A percentile compares a stretch with the other conserved stretches of the same genome.
phyloP scores from a whole-genome alignment of 441 rosid genomes.

The Viola pubescens region DNA sequence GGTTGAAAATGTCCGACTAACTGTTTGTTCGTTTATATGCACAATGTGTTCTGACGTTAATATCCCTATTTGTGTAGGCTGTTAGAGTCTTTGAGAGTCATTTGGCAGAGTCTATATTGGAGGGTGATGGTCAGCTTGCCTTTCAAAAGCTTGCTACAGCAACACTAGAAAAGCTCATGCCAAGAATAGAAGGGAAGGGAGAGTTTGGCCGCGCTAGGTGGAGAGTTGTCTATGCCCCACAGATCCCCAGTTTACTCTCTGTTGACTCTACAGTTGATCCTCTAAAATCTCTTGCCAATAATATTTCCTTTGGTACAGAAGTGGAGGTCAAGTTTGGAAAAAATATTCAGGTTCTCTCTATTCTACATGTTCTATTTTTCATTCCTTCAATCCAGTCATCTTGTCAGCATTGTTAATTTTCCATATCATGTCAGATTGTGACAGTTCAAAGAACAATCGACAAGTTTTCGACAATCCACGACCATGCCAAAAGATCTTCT shows the following conservation, averaged over 20 bases:
- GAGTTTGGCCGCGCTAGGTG: slow-evolving; percentile 95
- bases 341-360: slow-evolving; percentile 63
- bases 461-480: neutral
- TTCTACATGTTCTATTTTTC: neutral
- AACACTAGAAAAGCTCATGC: slow-evolving; percentile 88
- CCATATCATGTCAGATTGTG: too few species aligned
- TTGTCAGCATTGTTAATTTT: too few species aligned
- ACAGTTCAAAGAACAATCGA: too few species aligned
- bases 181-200: slow-evolving; percentile 92
- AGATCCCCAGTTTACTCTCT: slow-evolving; percentile 92
- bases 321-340: slow-evolving; percentile 95
- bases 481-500: slow-evolving; percentile 1
- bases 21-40: neutral
- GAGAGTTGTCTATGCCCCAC: slow-evolving; percentile 97
- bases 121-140: slow-evolving; percentile 92
- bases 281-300: slow-evolving; percentile 82
- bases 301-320: slow-evolving; percentile 83
- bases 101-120: slow-evolving; percentile 90
- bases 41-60: neutral
- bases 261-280: slow-evolving; percentile 92
- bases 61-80: slow-evolving; percentile 40
- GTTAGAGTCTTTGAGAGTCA: slow-evolving; percentile 93
- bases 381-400: neutral
- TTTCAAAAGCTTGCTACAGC: slow-evolving; percentile 95
- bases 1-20: slow-evolving; percentile 4